Evolutionary conservation across 768 basidiomycete species (phyloP).

Genomic region (Mycena indigotica): DNA sequence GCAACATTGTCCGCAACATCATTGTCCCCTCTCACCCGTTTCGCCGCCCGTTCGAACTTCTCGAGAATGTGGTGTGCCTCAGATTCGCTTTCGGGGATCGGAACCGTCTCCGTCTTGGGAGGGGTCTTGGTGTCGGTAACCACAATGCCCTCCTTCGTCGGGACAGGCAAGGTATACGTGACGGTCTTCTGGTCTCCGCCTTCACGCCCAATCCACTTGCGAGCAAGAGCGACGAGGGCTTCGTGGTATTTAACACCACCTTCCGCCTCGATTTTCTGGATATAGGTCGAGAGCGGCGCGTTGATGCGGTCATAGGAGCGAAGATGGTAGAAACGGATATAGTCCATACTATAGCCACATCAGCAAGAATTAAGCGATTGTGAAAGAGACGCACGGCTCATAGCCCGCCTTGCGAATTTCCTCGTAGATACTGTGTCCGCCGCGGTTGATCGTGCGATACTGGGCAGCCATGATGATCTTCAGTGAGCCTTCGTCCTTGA

Average conservation of each 20-base stretch:
- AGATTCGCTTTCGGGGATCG: conserved; percentile 64
- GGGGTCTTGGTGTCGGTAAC: conserved; percentile 55
- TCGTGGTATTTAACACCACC: conserved; percentile 81
- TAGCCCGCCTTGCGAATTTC: conserved; percentile 73
- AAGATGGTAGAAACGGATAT: conserved; percentile 91
- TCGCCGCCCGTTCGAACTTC: conserved; percentile 71
- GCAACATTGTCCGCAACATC: conserved; percentile 74
- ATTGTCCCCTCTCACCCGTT: conserved; percentile 54
- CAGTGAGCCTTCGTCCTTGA: conserved; percentile 64
- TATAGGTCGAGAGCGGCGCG: conserved; percentile 59
- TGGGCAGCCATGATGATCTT: conserved; percentile 89
- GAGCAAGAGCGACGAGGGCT: conserved; percentile 86
- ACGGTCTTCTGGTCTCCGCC: conserved; percentile 39
- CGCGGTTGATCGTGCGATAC: conserved; percentile 88
- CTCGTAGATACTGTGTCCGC: conserved; percentile 85
- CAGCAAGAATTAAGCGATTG: not conserved
- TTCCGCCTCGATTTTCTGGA: conserved; percentile 69
- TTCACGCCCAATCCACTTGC: conserved; percentile 68
- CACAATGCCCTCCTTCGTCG: not conserved
- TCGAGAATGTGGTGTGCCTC: conserved; percentile 70
- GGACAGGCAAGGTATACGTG: not conserved
- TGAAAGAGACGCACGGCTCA: conserved; percentile 57
- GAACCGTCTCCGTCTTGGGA: conserved; percentile 59
- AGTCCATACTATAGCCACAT: conserved; percentile 56
- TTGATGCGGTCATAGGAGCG: conserved; percentile 91